phyloP scores from a whole-genome alignment of 495 filamentous ascomycete species.

The Hypoxylon rickii region DNA sequence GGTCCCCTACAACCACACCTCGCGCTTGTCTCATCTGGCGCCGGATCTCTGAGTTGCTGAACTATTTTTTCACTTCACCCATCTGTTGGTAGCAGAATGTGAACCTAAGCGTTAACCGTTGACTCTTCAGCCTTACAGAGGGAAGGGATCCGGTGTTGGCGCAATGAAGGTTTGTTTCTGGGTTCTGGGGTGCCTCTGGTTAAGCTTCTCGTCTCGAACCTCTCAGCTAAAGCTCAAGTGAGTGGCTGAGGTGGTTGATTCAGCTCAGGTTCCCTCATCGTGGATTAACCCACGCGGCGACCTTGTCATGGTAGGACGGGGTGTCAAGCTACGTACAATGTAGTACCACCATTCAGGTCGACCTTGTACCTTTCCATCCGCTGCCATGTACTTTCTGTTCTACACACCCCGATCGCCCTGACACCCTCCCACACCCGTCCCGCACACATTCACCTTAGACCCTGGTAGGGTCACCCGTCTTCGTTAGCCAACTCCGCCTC shows the following conservation, averaged over 20 bases:
- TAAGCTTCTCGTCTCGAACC: not conserved
- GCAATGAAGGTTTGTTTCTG: not conserved
- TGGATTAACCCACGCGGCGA: constrained; percentile 14
- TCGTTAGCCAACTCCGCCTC: constrained; percentile 37
- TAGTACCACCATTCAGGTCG: not conserved
- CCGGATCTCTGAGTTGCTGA: constrained; percentile 1
- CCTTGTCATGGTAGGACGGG: constrained; percentile 9
- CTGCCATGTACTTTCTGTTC: constrained; percentile 14
- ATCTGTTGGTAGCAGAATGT: constrained; percentile 5
- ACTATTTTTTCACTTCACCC: constrained; percentile 5
- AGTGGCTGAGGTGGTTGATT: constrained; percentile 24
- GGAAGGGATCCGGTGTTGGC: constrained; percentile 5
- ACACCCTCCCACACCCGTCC: constrained; percentile 3
- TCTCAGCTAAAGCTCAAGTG: constrained; percentile 5
- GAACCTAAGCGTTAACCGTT: not conserved
- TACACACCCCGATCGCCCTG: constrained; percentile 4
- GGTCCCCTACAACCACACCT: constrained; percentile 19
- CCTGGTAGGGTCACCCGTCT: constrained; percentile 31
- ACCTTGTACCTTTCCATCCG: too few relatives aligned
- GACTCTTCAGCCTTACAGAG: constrained; percentile 3
- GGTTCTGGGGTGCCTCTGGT: constrained; percentile 9
- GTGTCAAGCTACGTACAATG: constrained; percentile 18
- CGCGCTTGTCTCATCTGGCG: constrained; percentile 21
- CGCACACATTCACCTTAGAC: constrained; percentile 29
- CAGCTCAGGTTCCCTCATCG: constrained; percentile 16